Percentiles rank a stretch among this genome's conserved stretches.
Conservation (phyloP, 1,284 basidiomycete genomes). For the Austropuccinia psidii region DNA sequence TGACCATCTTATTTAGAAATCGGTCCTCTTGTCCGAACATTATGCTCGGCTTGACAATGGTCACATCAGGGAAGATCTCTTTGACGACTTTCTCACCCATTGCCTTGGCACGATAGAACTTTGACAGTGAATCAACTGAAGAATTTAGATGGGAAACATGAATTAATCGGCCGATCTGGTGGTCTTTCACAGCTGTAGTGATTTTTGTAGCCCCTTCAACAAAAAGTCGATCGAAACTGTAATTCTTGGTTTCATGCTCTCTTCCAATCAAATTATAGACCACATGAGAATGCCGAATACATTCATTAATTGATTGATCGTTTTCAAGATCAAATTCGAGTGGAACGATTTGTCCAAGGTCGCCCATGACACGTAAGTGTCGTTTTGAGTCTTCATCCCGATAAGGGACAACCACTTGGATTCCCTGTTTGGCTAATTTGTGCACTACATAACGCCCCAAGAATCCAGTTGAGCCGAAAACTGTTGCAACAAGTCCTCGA, state of each 20-base stretch:
- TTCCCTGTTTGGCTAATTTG: constrained; percentile 83
- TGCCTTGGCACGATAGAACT: constrained; percentile 81
- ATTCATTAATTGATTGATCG: constrained; percentile 84
- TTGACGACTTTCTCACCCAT: constrained; percentile 83
- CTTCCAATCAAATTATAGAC: constrained; percentile 91
- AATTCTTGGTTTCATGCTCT: constrained; percentile 90
- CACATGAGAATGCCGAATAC: constrained; percentile 87
- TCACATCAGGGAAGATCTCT: constrained; percentile 74
- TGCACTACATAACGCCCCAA: constrained; percentile 87
- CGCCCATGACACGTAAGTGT: constrained; percentile 83
- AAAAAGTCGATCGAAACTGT: constrained; percentile 68
- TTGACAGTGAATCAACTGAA: constrained; percentile 65
- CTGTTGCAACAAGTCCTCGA: constrained; percentile 83
- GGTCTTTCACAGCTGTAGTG: constrained; percentile 68
- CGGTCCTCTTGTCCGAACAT: constrained; percentile 95
- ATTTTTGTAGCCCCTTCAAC: constrained; percentile 49
- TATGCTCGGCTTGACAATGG: constrained; percentile 74
- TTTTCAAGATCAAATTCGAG: constrained; percentile 94
- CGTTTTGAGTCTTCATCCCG: constrained; percentile 77
- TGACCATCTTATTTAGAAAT: constrained; percentile 81
- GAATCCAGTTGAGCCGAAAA: constrained; percentile 95
- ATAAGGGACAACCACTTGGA: constrained; percentile 91
- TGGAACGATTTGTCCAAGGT: constrained; percentile 91
- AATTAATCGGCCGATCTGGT: constrained; percentile 75
- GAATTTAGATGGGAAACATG: constrained; percentile 97